Evolutionary conservation across 2,329 filamentous ascomycete species (phyloP).

Genomic region (Didymellaceae sp.): DNA sequence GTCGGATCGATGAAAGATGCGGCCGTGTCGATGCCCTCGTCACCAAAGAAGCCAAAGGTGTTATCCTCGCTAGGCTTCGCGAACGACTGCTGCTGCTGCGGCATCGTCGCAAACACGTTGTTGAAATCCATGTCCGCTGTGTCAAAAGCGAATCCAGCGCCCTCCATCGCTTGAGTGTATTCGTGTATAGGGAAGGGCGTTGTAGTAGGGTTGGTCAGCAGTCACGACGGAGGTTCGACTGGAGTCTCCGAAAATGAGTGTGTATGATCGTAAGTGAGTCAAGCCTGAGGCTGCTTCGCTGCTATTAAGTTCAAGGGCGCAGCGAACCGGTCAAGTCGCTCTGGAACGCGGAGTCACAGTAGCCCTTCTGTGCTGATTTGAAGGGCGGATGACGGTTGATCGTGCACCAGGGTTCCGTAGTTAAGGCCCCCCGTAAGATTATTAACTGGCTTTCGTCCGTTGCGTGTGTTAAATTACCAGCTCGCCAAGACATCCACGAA

Average conservation of each 20-base stretch:
- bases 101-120: conserved; percentile 33
- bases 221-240: conserved; percentile 26
- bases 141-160: conserved; percentile 43
- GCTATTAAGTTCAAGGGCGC: conserved; percentile 32
- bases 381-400: conserved; percentile 12
- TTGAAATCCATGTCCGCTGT: conserved; percentile 39
- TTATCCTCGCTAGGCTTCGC: conserved; percentile 41
- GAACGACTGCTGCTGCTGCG: conserved; percentile 28
- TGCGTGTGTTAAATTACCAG: neutral
- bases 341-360: conserved; percentile 10
- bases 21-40: conserved; percentile 45
- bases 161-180: conserved; percentile 31
- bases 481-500: neutral
- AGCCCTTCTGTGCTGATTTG: conserved; percentile 15
- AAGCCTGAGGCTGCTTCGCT: conserved; percentile 37
- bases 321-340: conserved; percentile 9
- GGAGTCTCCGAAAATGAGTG: conserved; percentile 31
- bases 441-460: conserved; percentile 3
- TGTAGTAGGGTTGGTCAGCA: conserved; percentile 27
- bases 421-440: conserved; percentile 14
- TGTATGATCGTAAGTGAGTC: conserved; percentile 38
- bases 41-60: conserved; percentile 41
- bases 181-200: conserved; percentile 21
- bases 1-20: conserved; percentile 30
- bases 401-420: conserved; percentile 8